phyloP scores from a whole-genome alignment of 371 early-diverging fungal genomes.

The Apophysomyces variabilis region DNA sequence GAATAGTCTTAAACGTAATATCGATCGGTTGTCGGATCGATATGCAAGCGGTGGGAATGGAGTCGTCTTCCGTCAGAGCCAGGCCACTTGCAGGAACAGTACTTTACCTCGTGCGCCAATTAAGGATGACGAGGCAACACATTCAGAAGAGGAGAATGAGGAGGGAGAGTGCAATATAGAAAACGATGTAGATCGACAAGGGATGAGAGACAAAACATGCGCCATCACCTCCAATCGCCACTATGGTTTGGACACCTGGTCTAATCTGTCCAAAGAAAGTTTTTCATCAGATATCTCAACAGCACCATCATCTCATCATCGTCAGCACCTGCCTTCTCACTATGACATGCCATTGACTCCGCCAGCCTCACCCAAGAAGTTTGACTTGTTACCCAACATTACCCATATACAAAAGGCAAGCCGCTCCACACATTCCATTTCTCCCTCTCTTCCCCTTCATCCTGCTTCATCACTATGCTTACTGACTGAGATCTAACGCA shows the following conservation, averaged over 20 bases:
- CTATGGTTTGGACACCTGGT: background rate
- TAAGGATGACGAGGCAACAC: background rate
- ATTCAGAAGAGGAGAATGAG: slow-evolving; percentile 4
- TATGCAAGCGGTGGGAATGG: slow-evolving; percentile 13
- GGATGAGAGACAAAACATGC: background rate
- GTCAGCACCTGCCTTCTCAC: background rate
- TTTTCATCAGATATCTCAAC: background rate
- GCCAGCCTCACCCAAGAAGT: slow-evolving; percentile 1
- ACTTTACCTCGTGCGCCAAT: background rate
- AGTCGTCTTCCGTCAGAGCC: background rate
- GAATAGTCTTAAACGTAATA: slow-evolving; percentile 14
- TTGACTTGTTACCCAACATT: background rate
- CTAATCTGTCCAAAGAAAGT: background rate
- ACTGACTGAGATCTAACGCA: too few relatives aligned
- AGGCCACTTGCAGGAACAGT: background rate
- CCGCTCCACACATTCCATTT: too few relatives aligned
- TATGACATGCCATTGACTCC: background rate
- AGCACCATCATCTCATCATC: background rate
- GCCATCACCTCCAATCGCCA: too few relatives aligned
- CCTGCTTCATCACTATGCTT: too few relatives aligned
- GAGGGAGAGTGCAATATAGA: background rate
- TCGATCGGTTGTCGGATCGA: slow-evolving; percentile 17
- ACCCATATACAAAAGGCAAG: slow-evolving; percentile 5
- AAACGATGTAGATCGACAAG: slow-evolving; percentile 2
- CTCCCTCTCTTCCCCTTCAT: too few relatives aligned